phyloP scores from a whole-genome alignment of 495 filamentous ascomycete genomes.

The Penicillium soppii region DNA sequence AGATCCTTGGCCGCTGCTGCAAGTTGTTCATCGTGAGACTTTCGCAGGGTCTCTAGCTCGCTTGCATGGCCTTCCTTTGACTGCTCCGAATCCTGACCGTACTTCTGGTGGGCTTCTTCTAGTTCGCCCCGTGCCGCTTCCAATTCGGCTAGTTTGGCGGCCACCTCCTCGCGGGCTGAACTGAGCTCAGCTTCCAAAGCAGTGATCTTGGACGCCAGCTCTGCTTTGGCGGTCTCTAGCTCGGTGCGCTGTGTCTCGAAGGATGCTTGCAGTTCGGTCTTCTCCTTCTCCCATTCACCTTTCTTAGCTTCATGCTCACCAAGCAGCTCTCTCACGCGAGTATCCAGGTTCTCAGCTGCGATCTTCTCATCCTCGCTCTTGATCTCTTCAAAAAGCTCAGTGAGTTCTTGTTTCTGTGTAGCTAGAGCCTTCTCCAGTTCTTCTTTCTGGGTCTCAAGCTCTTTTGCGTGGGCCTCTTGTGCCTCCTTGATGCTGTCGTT shows the following conservation, averaged over 20 bases:
- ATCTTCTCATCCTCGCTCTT: constrained; percentile 49
- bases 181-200: constrained; percentile 30
- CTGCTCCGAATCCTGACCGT: constrained; percentile 14
- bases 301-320: constrained; percentile 38
- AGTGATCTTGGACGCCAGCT: constrained; percentile 34
- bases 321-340: constrained; percentile 38
- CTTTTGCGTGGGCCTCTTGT: constrained; percentile 34
- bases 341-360: constrained; percentile 36
- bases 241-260: constrained; percentile 38
- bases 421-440: constrained; percentile 38
- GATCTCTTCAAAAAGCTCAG: constrained; percentile 48
- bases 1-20: constrained; percentile 29
- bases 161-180: constrained; percentile 27
- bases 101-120: constrained; percentile 25
- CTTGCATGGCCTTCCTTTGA: constrained; percentile 25
- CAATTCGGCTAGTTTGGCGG: constrained; percentile 16
- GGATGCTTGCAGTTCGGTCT: constrained; percentile 39
- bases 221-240: constrained; percentile 32
- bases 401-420: constrained; percentile 44
- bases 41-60: constrained; percentile 27
- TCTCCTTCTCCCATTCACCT: constrained; percentile 46
- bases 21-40: constrained; percentile 28
- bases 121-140: constrained; percentile 28
- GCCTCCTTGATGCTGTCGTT: constrained; percentile 47
- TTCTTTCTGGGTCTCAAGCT: constrained; percentile 38